Conservation (phyloP, 2,329 filamentous ascomycete genomes). For the Nigrospora sphaerica region DNA sequence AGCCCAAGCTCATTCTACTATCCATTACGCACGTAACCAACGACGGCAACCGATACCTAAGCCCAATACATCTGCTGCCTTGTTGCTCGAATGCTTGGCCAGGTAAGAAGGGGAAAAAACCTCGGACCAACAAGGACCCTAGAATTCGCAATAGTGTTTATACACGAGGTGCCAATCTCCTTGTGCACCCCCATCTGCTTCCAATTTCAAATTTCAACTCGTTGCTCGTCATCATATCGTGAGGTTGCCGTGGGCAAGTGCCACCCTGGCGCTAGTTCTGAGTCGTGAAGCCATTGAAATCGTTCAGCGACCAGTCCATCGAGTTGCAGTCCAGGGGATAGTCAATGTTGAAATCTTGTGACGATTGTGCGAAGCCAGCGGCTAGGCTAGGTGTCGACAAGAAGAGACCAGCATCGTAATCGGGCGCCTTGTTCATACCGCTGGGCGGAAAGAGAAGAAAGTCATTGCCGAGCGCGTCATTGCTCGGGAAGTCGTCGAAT, state of each 20-base stretch:
- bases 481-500: constrained; percentile 47
- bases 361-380: constrained; percentile 45
- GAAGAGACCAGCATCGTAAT: constrained; percentile 37
- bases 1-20: too few species aligned
- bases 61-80: too few species aligned
- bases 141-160: too few species aligned
- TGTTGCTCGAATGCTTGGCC: too few species aligned
- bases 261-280: constrained; percentile 5
- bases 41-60: too few species aligned
- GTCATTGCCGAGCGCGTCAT: constrained; percentile 43
- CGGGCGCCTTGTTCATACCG: constrained; percentile 29
- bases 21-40: too few species aligned
- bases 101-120: too few species aligned
- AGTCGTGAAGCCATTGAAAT: constrained; percentile 12
- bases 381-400: constrained; percentile 38
- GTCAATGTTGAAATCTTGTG: constrained; percentile 37
- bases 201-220: neutral
- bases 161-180: too few species aligned
- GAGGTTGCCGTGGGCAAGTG: neutral
- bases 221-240: constrained; percentile 2
- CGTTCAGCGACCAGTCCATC: constrained; percentile 21
- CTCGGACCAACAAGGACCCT: too few species aligned
- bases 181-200: neutral
- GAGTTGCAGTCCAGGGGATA: constrained; percentile 7
- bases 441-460: constrained; percentile 54